Evolutionary conservation across 306 rosid species (phyloP).

Genomic region (Cercis canadensis): DNA sequence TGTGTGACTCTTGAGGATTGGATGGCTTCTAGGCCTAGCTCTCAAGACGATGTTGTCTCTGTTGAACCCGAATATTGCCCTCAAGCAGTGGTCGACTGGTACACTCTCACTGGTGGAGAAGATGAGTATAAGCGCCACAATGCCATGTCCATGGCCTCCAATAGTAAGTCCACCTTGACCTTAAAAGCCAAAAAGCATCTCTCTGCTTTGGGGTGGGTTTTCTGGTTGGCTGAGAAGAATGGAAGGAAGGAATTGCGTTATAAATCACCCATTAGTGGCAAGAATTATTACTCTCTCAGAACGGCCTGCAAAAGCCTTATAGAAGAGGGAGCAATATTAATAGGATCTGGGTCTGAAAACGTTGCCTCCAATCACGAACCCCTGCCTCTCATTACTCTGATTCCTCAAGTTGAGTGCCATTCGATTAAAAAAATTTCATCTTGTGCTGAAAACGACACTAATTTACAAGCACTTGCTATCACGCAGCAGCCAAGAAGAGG

Average conservation of each 20-base stretch:
- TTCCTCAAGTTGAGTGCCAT: neutral
- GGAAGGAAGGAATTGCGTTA: constrained; percentile 58
- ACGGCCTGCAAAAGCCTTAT: constrained; percentile 58
- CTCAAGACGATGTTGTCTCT: neutral
- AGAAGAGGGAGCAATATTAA: constrained; percentile 9
- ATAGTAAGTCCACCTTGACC: neutral
- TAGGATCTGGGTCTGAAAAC: neutral
- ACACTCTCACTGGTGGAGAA: neutral
- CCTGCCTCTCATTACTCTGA: neutral
- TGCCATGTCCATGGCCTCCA: too few species aligned
- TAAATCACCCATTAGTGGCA: constrained; percentile 50
- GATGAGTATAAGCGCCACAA: neutral
- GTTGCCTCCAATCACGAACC: neutral
- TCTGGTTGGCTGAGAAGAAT: constrained; percentile 44
- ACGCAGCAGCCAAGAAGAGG: neutral
- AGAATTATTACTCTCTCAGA: constrained; percentile 49
- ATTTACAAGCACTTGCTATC: neutral
- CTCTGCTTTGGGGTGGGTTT: constrained; percentile 56
- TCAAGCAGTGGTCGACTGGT: constrained; percentile 61
- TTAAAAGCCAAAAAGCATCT: constrained; percentile 61
- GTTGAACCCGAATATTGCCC: constrained; percentile 40
- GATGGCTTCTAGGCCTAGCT: neutral
- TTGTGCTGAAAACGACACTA: neutral
- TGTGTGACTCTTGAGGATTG: neutral
- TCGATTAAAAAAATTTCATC: neutral